phyloP scores from a whole-genome alignment of 75 land plant species.

The Chamaecyparis obtusa region DNA sequence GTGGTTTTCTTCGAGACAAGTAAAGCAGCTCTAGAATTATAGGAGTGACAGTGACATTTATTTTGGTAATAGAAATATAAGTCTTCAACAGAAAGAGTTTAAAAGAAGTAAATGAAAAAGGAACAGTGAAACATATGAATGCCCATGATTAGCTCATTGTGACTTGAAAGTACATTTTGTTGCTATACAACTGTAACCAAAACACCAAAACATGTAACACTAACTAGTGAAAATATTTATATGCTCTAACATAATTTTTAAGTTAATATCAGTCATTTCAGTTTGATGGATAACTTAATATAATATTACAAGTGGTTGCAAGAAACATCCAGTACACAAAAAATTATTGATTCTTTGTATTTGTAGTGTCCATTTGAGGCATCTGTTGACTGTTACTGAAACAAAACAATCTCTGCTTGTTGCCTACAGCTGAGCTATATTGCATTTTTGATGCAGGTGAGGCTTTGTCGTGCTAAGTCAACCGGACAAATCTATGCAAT shows the following conservation, averaged over 20 bases:
- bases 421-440: neutral
- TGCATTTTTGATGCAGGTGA: conserved; percentile 48
- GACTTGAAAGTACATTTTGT: neutral
- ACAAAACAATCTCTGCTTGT: neutral
- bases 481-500: conserved; percentile 85
- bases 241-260: neutral
- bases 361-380: neutral
- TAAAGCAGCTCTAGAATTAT: neutral
- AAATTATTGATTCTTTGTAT: conserved; percentile 13
- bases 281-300: neutral
- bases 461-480: conserved; percentile 77
- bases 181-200: neutral
- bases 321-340: neutral
- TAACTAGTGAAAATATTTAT: neutral
- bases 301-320: neutral
- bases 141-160: neutral
- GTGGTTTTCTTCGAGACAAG: neutral
- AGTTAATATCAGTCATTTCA: neutral
- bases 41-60: neutral
- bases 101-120: neutral
- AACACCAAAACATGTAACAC: neutral
- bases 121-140: neutral
- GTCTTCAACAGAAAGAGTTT: neutral
- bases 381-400: neutral
- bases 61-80: no score